Evolutionary conservation across 2,329 filamentous ascomycete genomes (phyloP).

Genomic region (Samsoniella hepiali): DNA sequence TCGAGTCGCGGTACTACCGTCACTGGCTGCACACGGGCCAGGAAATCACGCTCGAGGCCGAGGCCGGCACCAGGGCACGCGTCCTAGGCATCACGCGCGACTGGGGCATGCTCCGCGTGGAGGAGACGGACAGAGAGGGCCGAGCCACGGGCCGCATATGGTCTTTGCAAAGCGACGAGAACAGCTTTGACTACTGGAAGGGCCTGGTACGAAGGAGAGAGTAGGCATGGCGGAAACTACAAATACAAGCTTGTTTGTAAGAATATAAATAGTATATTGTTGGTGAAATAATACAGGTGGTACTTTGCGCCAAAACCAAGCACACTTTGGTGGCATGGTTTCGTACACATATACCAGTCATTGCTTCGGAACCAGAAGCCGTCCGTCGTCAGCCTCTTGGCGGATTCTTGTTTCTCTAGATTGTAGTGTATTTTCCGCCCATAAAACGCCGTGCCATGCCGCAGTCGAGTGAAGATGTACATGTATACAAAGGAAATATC

Average conservation of each 20-base stretch:
- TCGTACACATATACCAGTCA: background rate
- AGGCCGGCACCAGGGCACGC: constrained; percentile 69
- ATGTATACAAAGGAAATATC: constrained; percentile 34
- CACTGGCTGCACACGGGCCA: constrained; percentile 83
- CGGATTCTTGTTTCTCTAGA: constrained; percentile 26
- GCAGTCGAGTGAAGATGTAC: constrained; percentile 54
- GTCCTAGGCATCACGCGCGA: constrained; percentile 89
- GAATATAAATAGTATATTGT: constrained; percentile 10
- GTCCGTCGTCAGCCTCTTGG: background rate
- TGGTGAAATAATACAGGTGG: constrained; percentile 16
- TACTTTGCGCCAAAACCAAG: background rate
- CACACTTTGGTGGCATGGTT: background rate
- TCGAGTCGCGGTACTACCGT: constrained; percentile 75
- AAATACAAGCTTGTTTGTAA: background rate
- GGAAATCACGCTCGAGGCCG: constrained; percentile 70
- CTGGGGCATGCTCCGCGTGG: constrained; percentile 81
- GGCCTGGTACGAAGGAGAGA: constrained; percentile 80
- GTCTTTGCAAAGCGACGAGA: constrained; percentile 91
- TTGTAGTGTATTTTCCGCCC: constrained; percentile 18
- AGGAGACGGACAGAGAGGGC: constrained; percentile 75
- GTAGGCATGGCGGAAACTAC: constrained; percentile 31
- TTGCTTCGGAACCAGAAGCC: background rate
- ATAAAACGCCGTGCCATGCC: constrained; percentile 51
- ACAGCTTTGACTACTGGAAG: constrained; percentile 97
- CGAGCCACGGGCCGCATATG: constrained; percentile 72